phyloP scores from a whole-genome alignment of 2,329 filamentous ascomycete genomes.

The Cladobotryum protrusum region DNA sequence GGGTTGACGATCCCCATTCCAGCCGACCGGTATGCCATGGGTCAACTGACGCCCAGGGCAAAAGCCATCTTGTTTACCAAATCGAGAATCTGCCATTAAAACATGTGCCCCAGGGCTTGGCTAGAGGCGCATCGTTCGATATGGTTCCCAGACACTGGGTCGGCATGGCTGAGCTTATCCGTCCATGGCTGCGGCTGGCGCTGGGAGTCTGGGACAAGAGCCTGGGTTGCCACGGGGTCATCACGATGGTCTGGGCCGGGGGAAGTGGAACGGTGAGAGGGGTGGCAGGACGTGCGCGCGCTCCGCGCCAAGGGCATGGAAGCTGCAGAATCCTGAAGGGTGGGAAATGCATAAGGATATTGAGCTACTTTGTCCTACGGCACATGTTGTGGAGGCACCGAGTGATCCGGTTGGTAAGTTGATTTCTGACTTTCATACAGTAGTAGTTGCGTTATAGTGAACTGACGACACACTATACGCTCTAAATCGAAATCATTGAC shows the following conservation, averaged over 20 bases:
- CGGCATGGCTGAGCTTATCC: constrained; percentile 29
- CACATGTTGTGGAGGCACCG: not conserved
- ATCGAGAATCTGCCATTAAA: not conserved
- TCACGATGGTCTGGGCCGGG: constrained; percentile 4
- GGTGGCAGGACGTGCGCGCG: constrained; percentile 9
- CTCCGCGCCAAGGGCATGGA: not conserved
- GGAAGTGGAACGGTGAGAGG: constrained; percentile 7
- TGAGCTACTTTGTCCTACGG: not conserved
- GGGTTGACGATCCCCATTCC: constrained; percentile 14
- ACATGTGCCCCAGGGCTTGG: not conserved
- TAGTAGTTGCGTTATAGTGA: too few relatives aligned
- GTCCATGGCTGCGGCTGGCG: constrained; percentile 25
- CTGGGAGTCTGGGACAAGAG: constrained; percentile 10
- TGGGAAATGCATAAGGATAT: not conserved
- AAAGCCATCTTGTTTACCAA: constrained; percentile 7
- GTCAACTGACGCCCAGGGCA: constrained; percentile 8
- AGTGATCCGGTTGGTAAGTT: not conserved
- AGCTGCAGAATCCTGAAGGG: not conserved
- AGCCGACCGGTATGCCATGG: constrained; percentile 13
- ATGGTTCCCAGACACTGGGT: constrained; percentile 25
- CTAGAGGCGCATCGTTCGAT: constrained; percentile 21
- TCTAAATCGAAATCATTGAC: too few relatives aligned
- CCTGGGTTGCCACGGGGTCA: constrained; percentile 10
- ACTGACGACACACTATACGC: too few relatives aligned
- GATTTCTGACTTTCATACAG: too few relatives aligned